Base-by-base conservation (phyloP, 2,329 filamentous ascomycete species). In the Metarhizium album region DNA sequence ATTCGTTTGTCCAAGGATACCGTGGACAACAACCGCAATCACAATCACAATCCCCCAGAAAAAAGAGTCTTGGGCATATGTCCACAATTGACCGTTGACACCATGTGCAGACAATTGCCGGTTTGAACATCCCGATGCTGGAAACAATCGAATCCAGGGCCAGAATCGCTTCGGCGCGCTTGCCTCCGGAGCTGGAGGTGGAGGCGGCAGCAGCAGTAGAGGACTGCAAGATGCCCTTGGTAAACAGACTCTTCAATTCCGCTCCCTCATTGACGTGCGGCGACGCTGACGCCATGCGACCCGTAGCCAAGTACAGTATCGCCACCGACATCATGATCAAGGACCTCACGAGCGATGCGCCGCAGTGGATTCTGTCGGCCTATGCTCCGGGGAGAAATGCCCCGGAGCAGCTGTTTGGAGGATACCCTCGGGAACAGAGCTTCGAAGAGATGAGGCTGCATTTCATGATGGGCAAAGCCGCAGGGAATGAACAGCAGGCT, bases 371-470 rank as follows among this genome's bases (percentile, higher is more conserved):
- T 4, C 76, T 96, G 23, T 95, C 90, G 1, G 78, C 85, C 22
- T 97, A 95, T 66, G 87, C 83, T 0, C 90, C 90, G 0, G 86
- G 85, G 3, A 77, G 74, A 59, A 80, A 90, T 58, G 81, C 86
- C 1, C 90, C 90, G 0, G 80, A 81, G 18, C 89, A 95, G 67
- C 75, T 96, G 1, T 90, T 95, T 60, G 89, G 89, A 48, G 90
- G 89, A 1, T 76, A 75, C 43, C 74, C 80, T 5, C 78, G 90
- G 18, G 91, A 97, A 65, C 85, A 90, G 65, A 95, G 89, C 61
- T 85, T 86, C 40, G 91, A 97, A 65, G 91, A 97, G 67, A 78
- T 95, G 64, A 79, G 90, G 47, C 64, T 90, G 22, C 84, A 89
- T 62, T 90, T 91, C 61, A 72, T 82, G 59, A 61, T 64, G 48